phyloP scores from a whole-genome alignment of 306 rosid genomes.

The Chamaecrista fasciculata region DNA sequence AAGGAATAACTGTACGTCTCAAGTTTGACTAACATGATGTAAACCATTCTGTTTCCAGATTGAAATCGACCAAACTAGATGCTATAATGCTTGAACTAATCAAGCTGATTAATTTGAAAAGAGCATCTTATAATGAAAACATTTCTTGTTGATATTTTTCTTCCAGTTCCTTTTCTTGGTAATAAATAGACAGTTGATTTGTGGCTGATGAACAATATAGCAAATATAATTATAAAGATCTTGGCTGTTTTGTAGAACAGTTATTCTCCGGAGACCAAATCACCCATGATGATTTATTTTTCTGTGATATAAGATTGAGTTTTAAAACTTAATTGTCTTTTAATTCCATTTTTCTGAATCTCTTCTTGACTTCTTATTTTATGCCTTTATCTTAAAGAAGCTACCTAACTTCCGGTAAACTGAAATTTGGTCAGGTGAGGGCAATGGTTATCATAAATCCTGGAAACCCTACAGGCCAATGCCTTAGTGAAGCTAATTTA shows the following conservation, averaged over 20 bases:
- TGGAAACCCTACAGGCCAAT: conserved; percentile 97
- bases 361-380: conserved; percentile 8
- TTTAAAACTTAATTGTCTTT: background rate
- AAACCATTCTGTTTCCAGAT: conserved; percentile 14
- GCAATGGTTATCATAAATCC: conserved; percentile 99
- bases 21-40: conserved; percentile 22
- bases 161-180: conserved; percentile 16
- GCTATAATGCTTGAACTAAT: conserved; percentile 14
- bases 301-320: background rate
- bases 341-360: conserved; percentile 1
- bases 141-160: conserved; percentile 12
- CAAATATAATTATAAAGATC: background rate
- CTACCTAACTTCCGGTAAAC: conserved; percentile 15
- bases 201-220: conserved; percentile 9
- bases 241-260: conserved; percentile 19
- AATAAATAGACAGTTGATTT: conserved; percentile 5
- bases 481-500: conserved; percentile 83
- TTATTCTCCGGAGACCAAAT: conserved; percentile 12
- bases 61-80: conserved; percentile 15
- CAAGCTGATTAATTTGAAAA: conserved; percentile 1
- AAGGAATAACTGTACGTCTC: conserved; percentile 68
- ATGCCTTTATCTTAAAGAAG: conserved; percentile 17
- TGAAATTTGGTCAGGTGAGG: conserved; percentile 65
- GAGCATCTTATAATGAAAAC: conserved; percentile 13
- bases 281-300: conserved; percentile 6